Conservation (phyloP, 352 stramenopile species). For the Phytopythium chamaehyphon region DNA sequence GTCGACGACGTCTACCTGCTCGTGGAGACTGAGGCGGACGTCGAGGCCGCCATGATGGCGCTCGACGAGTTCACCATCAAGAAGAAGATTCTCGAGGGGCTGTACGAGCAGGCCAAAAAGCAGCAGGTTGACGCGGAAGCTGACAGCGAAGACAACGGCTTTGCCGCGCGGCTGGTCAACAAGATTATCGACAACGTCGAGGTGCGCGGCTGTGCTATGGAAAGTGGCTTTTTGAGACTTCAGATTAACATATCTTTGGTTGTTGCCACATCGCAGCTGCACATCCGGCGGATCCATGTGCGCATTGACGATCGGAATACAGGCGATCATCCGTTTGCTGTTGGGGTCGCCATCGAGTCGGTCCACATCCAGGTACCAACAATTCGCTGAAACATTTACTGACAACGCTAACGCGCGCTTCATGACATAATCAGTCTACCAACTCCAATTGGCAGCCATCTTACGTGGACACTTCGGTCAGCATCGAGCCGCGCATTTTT, state of each 20-base stretch:
- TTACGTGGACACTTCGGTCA: constrained; percentile 77
- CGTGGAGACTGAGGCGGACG: constrained; percentile 73
- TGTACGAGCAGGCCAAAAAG: constrained; percentile 68
- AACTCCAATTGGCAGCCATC: constrained; percentile 86
- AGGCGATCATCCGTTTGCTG: constrained; percentile 76
- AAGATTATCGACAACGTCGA: constrained; percentile 90
- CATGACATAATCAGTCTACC: constrained; percentile 48
- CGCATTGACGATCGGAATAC: constrained; percentile 72
- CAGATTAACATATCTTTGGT: neutral
- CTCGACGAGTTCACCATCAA: constrained; percentile 83
- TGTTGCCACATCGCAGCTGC: constrained; percentile 32
- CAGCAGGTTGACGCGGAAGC: constrained; percentile 39
- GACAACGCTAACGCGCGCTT: neutral
- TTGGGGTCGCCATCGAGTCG: constrained; percentile 81
- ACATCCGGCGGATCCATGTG: constrained; percentile 84
- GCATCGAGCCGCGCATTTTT: constrained; percentile 83
- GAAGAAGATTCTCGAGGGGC: constrained; percentile 78
- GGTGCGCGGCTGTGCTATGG: constrained; percentile 17
- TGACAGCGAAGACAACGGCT: constrained; percentile 46
- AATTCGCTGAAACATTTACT: neutral
- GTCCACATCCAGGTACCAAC: constrained; percentile 60
- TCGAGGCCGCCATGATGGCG: constrained; percentile 67
- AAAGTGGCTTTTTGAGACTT: neutral
- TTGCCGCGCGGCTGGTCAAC: constrained; percentile 73
- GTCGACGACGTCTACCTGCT: constrained; percentile 86